A percentile compares a stretch with the other conserved stretches of the same genome.
Evolutionary conservation across 2,329 filamentous ascomycete species (phyloP).

Genomic region (Camillea tinctor): DNA sequence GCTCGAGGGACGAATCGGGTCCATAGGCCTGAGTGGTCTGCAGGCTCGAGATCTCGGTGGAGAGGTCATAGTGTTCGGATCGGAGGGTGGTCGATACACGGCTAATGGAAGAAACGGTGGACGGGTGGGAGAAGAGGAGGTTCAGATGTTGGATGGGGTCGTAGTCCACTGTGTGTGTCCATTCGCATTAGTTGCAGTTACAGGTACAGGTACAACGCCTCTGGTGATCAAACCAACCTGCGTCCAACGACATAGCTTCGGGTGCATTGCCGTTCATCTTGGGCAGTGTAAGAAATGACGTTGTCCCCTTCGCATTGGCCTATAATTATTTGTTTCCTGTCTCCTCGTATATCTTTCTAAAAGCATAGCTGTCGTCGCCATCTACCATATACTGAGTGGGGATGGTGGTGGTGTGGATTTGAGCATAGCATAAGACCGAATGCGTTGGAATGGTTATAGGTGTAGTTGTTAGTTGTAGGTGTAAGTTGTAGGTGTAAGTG

Average conservation of each 20-base stretch:
- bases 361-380: not conserved
- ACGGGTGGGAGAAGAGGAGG: conserved; percentile 86
- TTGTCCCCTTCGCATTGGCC: conserved; percentile 10
- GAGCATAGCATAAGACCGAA: not conserved
- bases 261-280: conserved; percentile 42
- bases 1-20: conserved; percentile 81
- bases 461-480: too few relatives aligned
- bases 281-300: not conserved
- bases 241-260: conserved; percentile 42
- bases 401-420: not conserved
- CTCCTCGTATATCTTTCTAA: not conserved
- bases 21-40: conserved; percentile 78
- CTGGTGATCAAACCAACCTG: conserved; percentile 40
- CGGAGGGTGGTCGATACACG: conserved; percentile 72
- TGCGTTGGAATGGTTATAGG: too few relatives aligned
- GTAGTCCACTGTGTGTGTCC: conserved; percentile 64
- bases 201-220: conserved; percentile 8
- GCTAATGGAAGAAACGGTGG: conserved; percentile 74
- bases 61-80: conserved; percentile 77
- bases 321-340: not conserved
- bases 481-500: not conserved
- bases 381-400: not conserved
- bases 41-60: conserved; percentile 71
- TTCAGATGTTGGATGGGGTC: conserved; percentile 93
- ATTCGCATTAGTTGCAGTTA: conserved; percentile 4